Base-by-base conservation (phyloP, 1,284 basidiomycete genomes). In the Polyporus tsugae region DNA sequence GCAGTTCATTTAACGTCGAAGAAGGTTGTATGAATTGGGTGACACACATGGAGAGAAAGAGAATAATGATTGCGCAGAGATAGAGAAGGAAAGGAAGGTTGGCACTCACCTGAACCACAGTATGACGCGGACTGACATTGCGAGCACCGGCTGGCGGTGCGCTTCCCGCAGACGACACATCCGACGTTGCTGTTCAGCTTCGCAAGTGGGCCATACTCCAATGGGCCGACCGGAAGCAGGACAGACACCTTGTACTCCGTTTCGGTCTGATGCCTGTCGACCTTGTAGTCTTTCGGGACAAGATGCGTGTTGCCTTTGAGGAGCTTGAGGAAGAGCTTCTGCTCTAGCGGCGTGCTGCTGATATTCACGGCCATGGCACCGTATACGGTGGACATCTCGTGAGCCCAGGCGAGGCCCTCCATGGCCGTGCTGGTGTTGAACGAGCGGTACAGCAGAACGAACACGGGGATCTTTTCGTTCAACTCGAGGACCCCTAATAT, bases 161-260 rank as follows among this genome's bases (percentile, higher is more conserved):
- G 76, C 61, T 78, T 78, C 1, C 83, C 82, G 63, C 83, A 84
- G 0, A 83, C 70, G 6, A 76, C 78, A 67, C 83, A 84, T 7
- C 82, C 82, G 19, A 77, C 60, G 57, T 79, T 76, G 55, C 66
- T 70, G 25, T 80, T 81, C 7, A 85, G 72, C 52, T 75, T 79
- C 1, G 80, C 81, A 15, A 84, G 71, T 44, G 79, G 80, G 6
- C 75, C 72, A 75, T 80, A 80, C n/a, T 72, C 75, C 17, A 85
- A 71, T 0, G 82, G 81, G 3, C 77, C 78, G 2, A 84, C 66
- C 9, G 83, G 83, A 17, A 84, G 75, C 11, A 84, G 55, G 67
- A 85, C 82, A 5, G 82, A 80, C 1, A 76, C 66, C 13, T 66
- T 74, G 63, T 78, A 81, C 5, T 55, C 52, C 29, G 33, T 55